phyloP scores from a whole-genome alignment of 2,329 filamentous ascomycete genomes.

The Fusarium oxysporum region DNA sequence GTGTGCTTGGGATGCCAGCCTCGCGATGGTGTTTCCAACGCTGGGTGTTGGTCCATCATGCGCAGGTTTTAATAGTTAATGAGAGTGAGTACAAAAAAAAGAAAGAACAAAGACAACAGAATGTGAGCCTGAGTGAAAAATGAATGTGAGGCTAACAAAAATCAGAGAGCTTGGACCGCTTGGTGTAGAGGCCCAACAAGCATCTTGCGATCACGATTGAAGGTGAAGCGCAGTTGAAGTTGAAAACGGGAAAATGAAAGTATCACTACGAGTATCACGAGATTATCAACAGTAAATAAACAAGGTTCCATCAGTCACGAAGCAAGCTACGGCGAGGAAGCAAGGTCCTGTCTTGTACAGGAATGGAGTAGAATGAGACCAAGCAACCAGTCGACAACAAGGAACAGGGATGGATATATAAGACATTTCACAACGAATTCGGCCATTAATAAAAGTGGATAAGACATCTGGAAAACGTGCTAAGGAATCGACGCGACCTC shows the following conservation, averaged over 20 bases:
- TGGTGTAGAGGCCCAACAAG: conserved; percentile 8
- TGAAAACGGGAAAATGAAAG: background rate
- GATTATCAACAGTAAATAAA: conserved; percentile 31
- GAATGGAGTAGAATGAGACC: conserved; percentile 38
- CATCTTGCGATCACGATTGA: conserved; percentile 1
- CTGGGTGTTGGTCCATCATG: conserved; percentile 10
- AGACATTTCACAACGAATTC: conserved; percentile 27
- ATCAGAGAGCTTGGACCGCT: conserved; percentile 16
- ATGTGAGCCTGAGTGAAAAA: background rate
- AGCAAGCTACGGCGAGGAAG: conserved; percentile 1
- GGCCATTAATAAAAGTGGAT: conserved; percentile 8
- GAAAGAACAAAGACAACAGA: background rate
- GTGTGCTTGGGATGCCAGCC: conserved; percentile 2
- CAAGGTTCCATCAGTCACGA: conserved; percentile 14
- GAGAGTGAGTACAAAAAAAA: background rate
- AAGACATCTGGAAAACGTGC: conserved; percentile 6
- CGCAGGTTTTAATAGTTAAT: background rate
- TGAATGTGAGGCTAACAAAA: background rate
- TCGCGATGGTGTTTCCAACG: background rate
- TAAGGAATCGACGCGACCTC: conserved; percentile 18
- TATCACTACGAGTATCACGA: background rate
- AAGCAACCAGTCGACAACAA: conserved; percentile 31
- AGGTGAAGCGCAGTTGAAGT: background rate
- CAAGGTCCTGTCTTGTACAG: conserved; percentile 27
- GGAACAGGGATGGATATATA: conserved; percentile 15